Conservation (phyloP, 768 basidiomycete genomes). For the Polyporus arcularius region DNA sequence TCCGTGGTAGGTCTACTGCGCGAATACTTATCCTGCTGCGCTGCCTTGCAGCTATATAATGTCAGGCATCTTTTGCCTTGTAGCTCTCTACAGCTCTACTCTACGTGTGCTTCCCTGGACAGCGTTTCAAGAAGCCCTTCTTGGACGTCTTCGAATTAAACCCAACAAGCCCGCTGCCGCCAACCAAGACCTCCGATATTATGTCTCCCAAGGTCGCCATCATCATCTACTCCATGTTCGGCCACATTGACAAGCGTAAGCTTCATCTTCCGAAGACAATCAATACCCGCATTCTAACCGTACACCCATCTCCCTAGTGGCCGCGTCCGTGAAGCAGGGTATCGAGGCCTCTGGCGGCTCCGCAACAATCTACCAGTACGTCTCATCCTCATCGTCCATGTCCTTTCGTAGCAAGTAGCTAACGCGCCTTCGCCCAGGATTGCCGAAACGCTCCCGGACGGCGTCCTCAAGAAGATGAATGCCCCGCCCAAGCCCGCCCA, state of each 20-base stretch:
- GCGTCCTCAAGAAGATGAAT: conserved; percentile 67
- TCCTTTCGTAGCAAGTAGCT: not conserved
- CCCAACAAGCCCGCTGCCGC: conserved; percentile 8
- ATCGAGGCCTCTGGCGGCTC: conserved; percentile 43
- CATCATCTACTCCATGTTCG: conserved; percentile 74
- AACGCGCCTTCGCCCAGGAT: conserved; percentile 35
- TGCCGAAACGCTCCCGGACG: conserved; percentile 73
- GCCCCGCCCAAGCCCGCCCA: conserved; percentile 74
- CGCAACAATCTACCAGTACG: conserved; percentile 46
- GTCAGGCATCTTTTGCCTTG: not conserved
- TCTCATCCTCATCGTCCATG: no score
- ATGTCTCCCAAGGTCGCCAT: conserved; percentile 61
- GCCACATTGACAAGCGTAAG: conserved; percentile 70
- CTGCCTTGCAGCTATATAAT: conserved; percentile 5
- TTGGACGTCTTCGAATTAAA: conserved; percentile 16
- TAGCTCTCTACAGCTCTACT: not conserved
- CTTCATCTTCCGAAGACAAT: conserved; percentile 8
- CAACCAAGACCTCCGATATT: conserved; percentile 6
- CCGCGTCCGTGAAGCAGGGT: conserved; percentile 49
- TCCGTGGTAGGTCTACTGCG: no score
- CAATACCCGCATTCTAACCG: conserved; percentile 1
- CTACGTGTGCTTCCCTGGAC: conserved; percentile 26
- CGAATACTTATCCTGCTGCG: not conserved
- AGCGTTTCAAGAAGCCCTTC: conserved; percentile 20
- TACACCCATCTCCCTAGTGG: conserved; percentile 47